Percentiles rank a stretch among this genome's conserved stretches.
phyloP scores from a whole-genome alignment of 768 basidiomycete species.

The Pleurotus ostreatus region DNA sequence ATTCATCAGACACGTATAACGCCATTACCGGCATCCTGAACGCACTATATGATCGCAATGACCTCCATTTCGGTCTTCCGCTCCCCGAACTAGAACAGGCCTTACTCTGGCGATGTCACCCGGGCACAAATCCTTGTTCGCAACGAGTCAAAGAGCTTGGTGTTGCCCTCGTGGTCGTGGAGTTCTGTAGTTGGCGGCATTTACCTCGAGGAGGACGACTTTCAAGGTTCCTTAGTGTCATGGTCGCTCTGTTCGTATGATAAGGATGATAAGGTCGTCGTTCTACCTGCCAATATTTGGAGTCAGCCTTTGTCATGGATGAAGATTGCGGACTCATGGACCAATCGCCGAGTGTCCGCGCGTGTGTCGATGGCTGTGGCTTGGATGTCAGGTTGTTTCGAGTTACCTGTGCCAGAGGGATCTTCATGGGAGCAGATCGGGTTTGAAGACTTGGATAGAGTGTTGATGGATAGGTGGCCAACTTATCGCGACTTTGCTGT shows the following conservation, averaged over 20 bases:
- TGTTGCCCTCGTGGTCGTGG: slow-evolving; percentile 1
- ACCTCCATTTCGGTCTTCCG: neutral
- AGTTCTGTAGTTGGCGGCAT: neutral
- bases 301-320: neutral
- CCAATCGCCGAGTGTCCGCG: neutral
- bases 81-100: neutral
- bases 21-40: slow-evolving; percentile 1
- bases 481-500: neutral
- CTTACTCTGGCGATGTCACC: neutral
- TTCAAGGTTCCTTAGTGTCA: slow-evolving; percentile 3
- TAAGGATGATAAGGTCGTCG: neutral
- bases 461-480: neutral
- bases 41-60: neutral
- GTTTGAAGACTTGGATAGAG: neutral
- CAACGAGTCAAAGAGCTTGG: neutral
- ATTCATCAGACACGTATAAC: neutral
- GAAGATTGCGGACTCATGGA: neutral
- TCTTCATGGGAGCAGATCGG: neutral
- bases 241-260: neutral
- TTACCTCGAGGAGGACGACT: neutral
- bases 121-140: neutral
- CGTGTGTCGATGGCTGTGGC: neutral
- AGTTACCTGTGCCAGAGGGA: neutral
- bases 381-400: neutral
- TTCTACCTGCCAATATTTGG: neutral